Conservation (phyloP, 2,329 filamentous ascomycete genomes). For the Fusarium agapanthi region DNA sequence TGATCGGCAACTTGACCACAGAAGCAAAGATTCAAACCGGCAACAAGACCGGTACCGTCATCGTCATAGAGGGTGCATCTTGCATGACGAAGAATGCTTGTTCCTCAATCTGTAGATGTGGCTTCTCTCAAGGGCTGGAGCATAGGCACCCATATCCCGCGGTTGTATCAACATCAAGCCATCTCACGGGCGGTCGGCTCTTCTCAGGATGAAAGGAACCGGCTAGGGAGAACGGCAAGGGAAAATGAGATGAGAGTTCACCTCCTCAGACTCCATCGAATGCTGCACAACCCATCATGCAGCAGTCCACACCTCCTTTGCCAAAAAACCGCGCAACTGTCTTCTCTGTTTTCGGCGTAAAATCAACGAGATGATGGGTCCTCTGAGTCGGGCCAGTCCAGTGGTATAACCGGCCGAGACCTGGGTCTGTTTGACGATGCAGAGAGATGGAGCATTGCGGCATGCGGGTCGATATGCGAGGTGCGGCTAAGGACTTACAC, state of each 20-base stretch:
- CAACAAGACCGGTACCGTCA: not conserved
- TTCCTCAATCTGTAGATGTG: slow-evolving; percentile 15
- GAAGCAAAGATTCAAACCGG: not conserved
- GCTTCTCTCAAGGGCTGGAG: slow-evolving; percentile 3
- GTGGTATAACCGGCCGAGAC: slow-evolving; percentile 37
- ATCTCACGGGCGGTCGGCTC: slow-evolving; percentile 16
- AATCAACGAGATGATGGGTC: slow-evolving; percentile 17
- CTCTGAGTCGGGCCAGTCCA: slow-evolving; percentile 29
- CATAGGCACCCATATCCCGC: not conserved
- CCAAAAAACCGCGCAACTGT: slow-evolving; percentile 29
- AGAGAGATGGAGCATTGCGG: slow-evolving; percentile 12
- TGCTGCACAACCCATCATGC: slow-evolving; percentile 19
- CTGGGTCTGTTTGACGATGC: slow-evolving; percentile 14
- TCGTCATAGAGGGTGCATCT: slow-evolving; percentile 18
- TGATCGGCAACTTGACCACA: slow-evolving; percentile 34
- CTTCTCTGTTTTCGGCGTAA: not conserved
- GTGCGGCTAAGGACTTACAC: slow-evolving; percentile 20
- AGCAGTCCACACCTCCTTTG: slow-evolving; percentile 32
- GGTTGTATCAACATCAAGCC: not conserved
- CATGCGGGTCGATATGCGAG: slow-evolving; percentile 28
- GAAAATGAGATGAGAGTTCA: slow-evolving; percentile 3
- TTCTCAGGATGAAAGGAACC: slow-evolving; percentile 33
- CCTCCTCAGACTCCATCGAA: not conserved
- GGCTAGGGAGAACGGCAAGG: slow-evolving; percentile 11
- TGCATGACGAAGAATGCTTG: slow-evolving; percentile 24